Evolutionary conservation across 345 rosid species (phyloP), one percentile per base, ranked within the genome.

Genomic region (Aquilaria yunnanensis): DNA sequence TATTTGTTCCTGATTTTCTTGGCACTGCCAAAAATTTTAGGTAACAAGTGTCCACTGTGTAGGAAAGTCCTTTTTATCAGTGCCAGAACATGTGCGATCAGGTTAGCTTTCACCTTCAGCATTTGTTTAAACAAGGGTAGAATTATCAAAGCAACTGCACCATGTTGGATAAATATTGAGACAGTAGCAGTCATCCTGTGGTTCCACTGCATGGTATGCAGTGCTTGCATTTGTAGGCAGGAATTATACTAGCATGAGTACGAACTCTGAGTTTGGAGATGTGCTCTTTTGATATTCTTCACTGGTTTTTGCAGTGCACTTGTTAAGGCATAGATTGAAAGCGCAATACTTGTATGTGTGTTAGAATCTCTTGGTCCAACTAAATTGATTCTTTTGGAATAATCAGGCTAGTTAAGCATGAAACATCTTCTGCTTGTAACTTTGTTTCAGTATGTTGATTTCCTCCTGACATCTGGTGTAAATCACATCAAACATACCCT

Each of bases 1-100:
- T 57, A 47, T 16, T 60, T 63, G 55, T 62, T 56, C 70, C 54
- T 62, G 62, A 45, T 11, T 37, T 12, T 47, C 53, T 46, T 60
- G 6, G 49, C 29, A n/a, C 23, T n/a, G 30, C 34, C 33, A 45
- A 45, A 10, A 66, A 67, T 67, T 61, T 31, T 75, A 94, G 99
- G 99, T 71, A 88, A 90, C 83, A 94, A 85, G 74, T 94, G 99
- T 61, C 97, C 97, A 62, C 68, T 94, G 73, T 94, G 99, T 71
- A 90, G 95, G 57, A 85, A 86, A 60, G 96, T 94, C 62, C 85
- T 94, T 53, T 94, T 90, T 64, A 78, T 85, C 70, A 86, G 89
- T 74, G 84, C 96, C 51, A 83, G 95, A 79, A 80, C 92, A 67
- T 88, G 92, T 65, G 77, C 97, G 49, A 66, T 94, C 76, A 94